These are phyloP conservation scores for Aspergillus affinis DNA, from an alignment of 495 filamentous ascomycete genomes.

Conservation along the genomic window DNA sequence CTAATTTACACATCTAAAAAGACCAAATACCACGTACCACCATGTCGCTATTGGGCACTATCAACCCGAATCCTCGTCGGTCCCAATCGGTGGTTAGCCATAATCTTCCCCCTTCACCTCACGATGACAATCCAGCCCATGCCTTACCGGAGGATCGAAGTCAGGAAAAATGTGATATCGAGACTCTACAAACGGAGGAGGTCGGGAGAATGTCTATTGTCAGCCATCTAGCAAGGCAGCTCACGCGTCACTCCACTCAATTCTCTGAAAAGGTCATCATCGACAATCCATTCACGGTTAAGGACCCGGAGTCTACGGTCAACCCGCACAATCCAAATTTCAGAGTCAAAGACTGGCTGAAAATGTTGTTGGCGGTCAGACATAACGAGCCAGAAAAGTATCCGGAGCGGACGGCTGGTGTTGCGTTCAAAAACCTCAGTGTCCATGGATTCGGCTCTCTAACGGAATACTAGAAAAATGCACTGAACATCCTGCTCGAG, in stretches of 20 bases:
- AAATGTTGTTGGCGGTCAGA: conserved; percentile 21
- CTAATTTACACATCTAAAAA: neutral
- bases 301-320: conserved; percentile 25
- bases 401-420: conserved; percentile 21
- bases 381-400: conserved; percentile 25
- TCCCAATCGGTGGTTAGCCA: conserved; percentile 24
- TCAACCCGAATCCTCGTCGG: conserved; percentile 13
- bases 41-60: conserved; percentile 19
- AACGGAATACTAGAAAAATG: conserved; percentile 82
- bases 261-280: conserved; percentile 19
- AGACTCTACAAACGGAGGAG: conserved; percentile 18
- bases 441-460: conserved; percentile 75
- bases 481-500: conserved; percentile 65
- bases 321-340: conserved; percentile 31
- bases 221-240: conserved; percentile 15
- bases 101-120: neutral
- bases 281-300: conserved; percentile 17
- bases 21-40: neutral
- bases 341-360: conserved; percentile 31
- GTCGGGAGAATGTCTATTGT: conserved; percentile 16
- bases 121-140: neutral
- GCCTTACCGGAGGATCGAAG: neutral
- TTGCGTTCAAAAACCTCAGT: conserved; percentile 60
- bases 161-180: neutral
- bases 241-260: conserved; percentile 23